Conservation (phyloP, 1,284 basidiomycete species). For the Pseudozyma hubeiensis region DNA sequence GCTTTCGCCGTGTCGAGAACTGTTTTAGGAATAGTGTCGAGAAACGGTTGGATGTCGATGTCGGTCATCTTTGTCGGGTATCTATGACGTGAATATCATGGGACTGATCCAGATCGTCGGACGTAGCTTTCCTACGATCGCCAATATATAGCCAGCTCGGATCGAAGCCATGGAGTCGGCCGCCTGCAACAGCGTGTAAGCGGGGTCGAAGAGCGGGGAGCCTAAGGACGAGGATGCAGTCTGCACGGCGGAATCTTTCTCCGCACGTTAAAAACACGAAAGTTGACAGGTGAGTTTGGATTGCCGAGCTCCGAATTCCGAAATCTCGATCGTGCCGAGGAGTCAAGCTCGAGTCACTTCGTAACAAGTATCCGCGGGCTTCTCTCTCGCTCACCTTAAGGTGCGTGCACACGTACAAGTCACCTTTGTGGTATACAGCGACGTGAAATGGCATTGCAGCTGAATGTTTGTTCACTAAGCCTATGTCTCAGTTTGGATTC, state of each 20-base stretch:
- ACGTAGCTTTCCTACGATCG: too few species aligned
- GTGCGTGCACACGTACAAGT: too few species aligned
- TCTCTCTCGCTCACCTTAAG: too few species aligned
- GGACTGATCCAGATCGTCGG: too few species aligned
- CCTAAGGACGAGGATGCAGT: neutral
- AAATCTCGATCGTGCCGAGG: neutral
- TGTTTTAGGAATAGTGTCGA: constrained; percentile 27
- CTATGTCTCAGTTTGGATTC: constrained; percentile 16
- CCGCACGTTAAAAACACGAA: neutral
- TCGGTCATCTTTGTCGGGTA: constrained; percentile 1
- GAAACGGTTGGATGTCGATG: constrained; percentile 23
- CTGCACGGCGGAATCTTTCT: neutral
- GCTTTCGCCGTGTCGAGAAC: constrained; percentile 63
- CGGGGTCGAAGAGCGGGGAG: too few species aligned
- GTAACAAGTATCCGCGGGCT: neutral
- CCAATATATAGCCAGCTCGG: too few species aligned
- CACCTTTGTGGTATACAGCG: too few species aligned
- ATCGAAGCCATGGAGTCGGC: too few species aligned
- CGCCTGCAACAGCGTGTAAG: too few species aligned
- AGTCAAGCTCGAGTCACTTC: constrained; percentile 10
- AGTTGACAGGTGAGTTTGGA: neutral
- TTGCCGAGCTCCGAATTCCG: constrained; percentile 22
- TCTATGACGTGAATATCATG: neutral
- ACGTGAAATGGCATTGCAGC: too few species aligned
- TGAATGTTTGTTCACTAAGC: too few species aligned